Conservation (phyloP, 2,329 filamentous ascomycete genomes). For the Diaporthe helianthi region DNA sequence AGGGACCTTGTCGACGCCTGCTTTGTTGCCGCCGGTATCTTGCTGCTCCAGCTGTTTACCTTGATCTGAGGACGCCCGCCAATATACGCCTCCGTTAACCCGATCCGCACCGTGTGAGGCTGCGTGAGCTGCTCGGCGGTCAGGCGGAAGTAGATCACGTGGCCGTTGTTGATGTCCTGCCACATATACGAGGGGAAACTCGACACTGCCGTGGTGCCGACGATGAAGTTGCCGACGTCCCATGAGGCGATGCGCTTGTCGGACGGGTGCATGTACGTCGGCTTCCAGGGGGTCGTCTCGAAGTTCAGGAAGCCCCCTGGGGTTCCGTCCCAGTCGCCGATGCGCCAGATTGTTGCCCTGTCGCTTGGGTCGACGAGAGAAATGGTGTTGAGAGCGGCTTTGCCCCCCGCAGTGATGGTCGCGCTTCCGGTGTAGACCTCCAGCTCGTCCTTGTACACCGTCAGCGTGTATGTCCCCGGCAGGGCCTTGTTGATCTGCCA, state of each 20-base stretch:
- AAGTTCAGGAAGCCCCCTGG: constrained; percentile 46
- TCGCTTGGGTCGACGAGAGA: constrained; percentile 44
- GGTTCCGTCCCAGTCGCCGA: constrained; percentile 47
- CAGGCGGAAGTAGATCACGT: constrained; percentile 49
- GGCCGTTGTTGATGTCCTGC: constrained; percentile 50
- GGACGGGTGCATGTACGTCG: constrained; percentile 51
- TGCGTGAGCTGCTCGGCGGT: constrained; percentile 40
- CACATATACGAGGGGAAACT: constrained; percentile 51
- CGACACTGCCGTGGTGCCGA: constrained; percentile 44
- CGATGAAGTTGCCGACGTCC: constrained; percentile 45
- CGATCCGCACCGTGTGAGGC: constrained; percentile 42
- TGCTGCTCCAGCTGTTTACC: constrained; percentile 43
- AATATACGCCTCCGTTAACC: constrained; percentile 44
- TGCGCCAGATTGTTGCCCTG: constrained; percentile 44
- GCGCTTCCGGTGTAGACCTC: constrained; percentile 41
- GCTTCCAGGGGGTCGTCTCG: constrained; percentile 48
- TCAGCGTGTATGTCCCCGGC: constrained; percentile 44
- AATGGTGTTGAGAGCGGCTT: constrained; percentile 42
- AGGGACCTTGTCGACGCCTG: constrained; percentile 43
- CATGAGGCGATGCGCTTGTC: constrained; percentile 43
- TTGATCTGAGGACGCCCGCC: constrained; percentile 42
- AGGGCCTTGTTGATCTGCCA: constrained; percentile 44
- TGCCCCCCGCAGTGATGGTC: constrained; percentile 41
- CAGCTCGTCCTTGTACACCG: constrained; percentile 46
- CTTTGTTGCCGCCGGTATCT: constrained; percentile 39